A percentile compares a stretch with the other conserved stretches of the same genome.
Conservation (phyloP, 345 rosid species). For the Moricandia arvensis region DNA sequence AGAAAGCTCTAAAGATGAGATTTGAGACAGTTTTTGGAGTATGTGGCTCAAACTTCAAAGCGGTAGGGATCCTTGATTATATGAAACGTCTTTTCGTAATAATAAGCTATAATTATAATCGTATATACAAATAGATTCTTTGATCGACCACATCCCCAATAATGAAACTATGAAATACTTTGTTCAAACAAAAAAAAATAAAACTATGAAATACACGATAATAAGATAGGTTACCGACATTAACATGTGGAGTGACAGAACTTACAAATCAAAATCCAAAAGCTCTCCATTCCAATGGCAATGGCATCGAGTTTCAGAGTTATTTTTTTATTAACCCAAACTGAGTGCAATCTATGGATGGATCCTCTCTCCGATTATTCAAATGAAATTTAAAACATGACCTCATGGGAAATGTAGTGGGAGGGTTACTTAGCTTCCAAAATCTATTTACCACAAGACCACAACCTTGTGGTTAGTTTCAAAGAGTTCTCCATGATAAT, state of each 20-base stretch:
- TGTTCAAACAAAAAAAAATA: background rate
- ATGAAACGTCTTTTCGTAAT: slow-evolving; percentile 25
- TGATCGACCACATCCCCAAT: slow-evolving; percentile 3
- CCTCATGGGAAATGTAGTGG: too few species aligned
- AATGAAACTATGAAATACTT: background rate
- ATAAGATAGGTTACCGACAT: slow-evolving; percentile 3
- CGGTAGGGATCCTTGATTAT: slow-evolving; percentile 13
- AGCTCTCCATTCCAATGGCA: background rate
- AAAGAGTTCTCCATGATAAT: background rate
- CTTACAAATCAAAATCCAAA: background rate
- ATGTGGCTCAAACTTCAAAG: slow-evolving; percentile 6
- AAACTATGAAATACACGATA: background rate
- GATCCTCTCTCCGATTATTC: too few species aligned
- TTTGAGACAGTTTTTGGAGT: background rate
- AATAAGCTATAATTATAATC: background rate
- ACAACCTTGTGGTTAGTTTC: background rate
- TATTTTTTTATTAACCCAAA: too few species aligned
- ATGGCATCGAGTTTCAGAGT: background rate
- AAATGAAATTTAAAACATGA: too few species aligned
- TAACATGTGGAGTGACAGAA: slow-evolving; percentile 11
- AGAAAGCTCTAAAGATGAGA: background rate
- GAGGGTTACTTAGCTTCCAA: too few species aligned
- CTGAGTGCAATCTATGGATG: too few species aligned
- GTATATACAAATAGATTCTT: background rate
- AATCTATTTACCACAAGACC: too few species aligned